Percentiles rank a stretch among this genome's conserved stretches.
Conservation (phyloP, 352 stramenopile genomes). For the Pseudoperonospora humuli region DNA sequence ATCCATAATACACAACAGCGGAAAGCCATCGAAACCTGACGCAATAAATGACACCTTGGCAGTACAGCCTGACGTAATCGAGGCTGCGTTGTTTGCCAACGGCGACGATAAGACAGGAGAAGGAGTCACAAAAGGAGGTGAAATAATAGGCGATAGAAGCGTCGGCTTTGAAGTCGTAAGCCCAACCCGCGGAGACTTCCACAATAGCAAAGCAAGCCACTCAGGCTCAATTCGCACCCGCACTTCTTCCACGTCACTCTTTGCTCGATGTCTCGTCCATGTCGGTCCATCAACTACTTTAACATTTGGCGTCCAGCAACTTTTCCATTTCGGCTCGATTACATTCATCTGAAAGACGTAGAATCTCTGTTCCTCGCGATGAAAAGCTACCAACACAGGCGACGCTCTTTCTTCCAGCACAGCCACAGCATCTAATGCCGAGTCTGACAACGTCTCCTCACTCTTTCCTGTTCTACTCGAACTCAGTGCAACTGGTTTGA, state of each 20-base stretch:
- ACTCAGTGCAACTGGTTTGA: conserved; percentile 51
- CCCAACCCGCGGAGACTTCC: conserved; percentile 24
- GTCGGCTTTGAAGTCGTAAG: conserved; percentile 5
- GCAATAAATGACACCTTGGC: conserved; percentile 32
- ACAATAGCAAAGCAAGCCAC: conserved; percentile 26
- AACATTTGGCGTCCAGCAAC: conserved; percentile 11
- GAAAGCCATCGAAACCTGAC: conserved; percentile 17
- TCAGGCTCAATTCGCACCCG: conserved; percentile 36
- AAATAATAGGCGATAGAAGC: conserved; percentile 21
- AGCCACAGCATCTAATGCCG: conserved; percentile 42
- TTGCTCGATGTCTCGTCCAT: conserved; percentile 31
- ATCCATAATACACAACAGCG: conserved; percentile 42
- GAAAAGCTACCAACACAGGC: conserved; percentile 40
- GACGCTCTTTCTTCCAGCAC: conserved; percentile 18
- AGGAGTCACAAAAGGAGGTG: background rate
- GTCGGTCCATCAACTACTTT: conserved; percentile 32
- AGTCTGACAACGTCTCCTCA: conserved; percentile 28
- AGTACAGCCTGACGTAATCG: background rate
- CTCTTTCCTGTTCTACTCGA: background rate
- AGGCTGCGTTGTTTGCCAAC: background rate
- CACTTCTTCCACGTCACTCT: conserved; percentile 22
- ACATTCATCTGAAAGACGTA: conserved; percentile 35
- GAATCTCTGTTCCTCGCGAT: conserved; percentile 42
- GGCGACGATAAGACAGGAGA: conserved; percentile 13
- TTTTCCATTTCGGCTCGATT: background rate